Base-by-base conservation (phyloP, 208 protist genomes). In the Crithidia bombi region DNA sequence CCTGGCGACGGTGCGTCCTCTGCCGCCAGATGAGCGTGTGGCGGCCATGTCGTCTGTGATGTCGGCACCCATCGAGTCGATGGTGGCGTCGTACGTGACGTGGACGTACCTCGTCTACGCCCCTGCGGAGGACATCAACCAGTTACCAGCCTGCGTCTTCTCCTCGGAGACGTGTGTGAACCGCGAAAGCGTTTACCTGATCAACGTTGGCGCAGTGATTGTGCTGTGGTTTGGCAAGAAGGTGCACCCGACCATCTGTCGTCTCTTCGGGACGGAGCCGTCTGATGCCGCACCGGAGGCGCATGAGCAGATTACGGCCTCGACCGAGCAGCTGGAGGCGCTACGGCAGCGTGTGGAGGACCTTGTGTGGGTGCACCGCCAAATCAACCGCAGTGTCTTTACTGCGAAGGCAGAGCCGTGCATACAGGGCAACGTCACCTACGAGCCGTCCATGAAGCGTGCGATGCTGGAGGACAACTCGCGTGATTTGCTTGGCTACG, bases 21-120 rank as follows among this genome's bases (percentile, higher is more conserved):
- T 96, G 41, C 78, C 69, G 17, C 86, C 88, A 0, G 87, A 93
- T 56, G 82, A 91, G 32, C 86, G 91, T 3, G 75, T 93, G 30
- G 85, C 87, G 1, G 49, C 73, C 36, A 96, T 96, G 84, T 73
- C 87, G 28, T 69, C 79, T 30, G 91, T 93, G 10, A 91, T 93
- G 78, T 84, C 83, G 3, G 71, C 79, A 10, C 73, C 85, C 0
- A 82, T 88, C 0, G 86, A 96, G 63, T 62, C 75, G 41, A 84
- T 89, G 73, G 64, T 91, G 23, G 65, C 91, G 21, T 84, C 73
- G 69, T 93, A 84, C 71, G 62, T 90, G 46, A 78, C 83, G 39
- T 96, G 91, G 88, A 79, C 79, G 1, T 91, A 85, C 65, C 67
- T 86, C 54, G 74, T 93, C n/a, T 93, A 87, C 75, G 74, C 82